Evolutionary conservation across 495 filamentous ascomycete genomes (phyloP).

Genomic region (Aspergillus nanangensis): DNA sequence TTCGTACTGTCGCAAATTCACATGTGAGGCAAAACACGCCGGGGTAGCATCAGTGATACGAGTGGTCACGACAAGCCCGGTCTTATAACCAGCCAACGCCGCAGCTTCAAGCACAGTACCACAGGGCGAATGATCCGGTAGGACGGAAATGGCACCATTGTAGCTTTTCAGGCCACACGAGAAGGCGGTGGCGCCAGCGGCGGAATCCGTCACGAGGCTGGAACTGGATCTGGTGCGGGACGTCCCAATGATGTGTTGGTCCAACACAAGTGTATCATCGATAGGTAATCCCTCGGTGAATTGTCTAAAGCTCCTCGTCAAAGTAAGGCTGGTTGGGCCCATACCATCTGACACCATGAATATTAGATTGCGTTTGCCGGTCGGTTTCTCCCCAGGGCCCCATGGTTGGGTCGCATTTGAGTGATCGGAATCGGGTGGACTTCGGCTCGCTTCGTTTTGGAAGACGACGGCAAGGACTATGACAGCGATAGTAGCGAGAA

Average conservation of each 20-base stretch:
- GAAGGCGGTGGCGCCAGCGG: conserved; percentile 94
- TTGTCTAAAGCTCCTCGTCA: conserved; percentile 83
- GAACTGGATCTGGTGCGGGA: conserved; percentile 79
- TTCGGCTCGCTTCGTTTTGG: conserved; percentile 54
- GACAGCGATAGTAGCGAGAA: conserved; percentile 77
- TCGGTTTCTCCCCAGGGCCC: conserved; percentile 44
- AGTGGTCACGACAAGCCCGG: conserved; percentile 92
- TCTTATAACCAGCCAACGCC: conserved; percentile 84
- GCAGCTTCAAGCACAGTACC: conserved; percentile 94
- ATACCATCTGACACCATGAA: conserved; percentile 99
- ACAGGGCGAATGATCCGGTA: conserved; percentile 80
- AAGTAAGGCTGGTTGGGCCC: conserved; percentile 83
- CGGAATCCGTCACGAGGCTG: conserved; percentile 87
- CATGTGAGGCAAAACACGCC: conserved; percentile 90
- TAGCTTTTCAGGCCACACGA: conserved; percentile 90
- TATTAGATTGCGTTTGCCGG: conserved; percentile 85
- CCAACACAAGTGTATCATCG: conserved; percentile 71
- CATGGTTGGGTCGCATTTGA: too few relatives aligned
- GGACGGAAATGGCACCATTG: conserved; percentile 89
- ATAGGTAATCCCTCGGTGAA: conserved; percentile 58
- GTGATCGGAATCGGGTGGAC: conserved; percentile 14
- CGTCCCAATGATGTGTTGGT: conserved; percentile 82
- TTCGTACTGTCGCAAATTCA: conserved; percentile 70
- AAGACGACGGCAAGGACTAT: conserved; percentile 71
- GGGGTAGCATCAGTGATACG: conserved; percentile 97